These are phyloP conservation scores for Aspergillus sp. DNA, from an alignment of 2,329 filamentous ascomycete species.

Conservation along the genomic window DNA sequence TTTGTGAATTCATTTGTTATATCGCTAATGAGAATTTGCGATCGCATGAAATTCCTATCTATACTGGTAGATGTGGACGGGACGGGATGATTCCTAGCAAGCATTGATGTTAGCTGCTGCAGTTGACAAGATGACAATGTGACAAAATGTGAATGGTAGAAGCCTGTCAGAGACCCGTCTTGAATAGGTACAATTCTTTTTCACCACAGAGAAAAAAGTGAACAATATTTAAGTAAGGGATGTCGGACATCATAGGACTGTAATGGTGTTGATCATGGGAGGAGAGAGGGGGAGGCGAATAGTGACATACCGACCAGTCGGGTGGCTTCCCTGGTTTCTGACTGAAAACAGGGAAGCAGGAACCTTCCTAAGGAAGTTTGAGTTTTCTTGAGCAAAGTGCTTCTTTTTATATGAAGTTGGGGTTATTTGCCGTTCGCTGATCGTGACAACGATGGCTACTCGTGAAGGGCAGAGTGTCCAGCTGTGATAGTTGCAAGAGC, in stretches of 20 bases:
- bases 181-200: conserved; percentile 3
- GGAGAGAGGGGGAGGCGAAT: background rate
- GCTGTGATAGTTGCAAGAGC: background rate
- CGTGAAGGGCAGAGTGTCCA: background rate
- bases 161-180: conserved; percentile 11
- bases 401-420: too few relatives aligned
- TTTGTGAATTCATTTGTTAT: background rate
- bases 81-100: background rate
- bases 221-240: background rate
- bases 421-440: background rate
- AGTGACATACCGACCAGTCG: background rate
- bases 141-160: too few relatives aligned
- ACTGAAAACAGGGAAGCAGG: background rate
- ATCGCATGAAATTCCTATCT: background rate
- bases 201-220: conserved; percentile 10
- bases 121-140: background rate
- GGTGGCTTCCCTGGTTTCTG: background rate
- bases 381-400: background rate
- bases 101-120: background rate
- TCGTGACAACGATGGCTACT: background rate
- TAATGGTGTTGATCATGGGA: background rate
- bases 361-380: background rate
- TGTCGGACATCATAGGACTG: too few relatives aligned
- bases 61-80: background rate
- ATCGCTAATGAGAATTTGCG: background rate